Evolutionary conservation across 177 flowering plant species (phyloP).

Genomic region (Vitis hybrid): DNA sequence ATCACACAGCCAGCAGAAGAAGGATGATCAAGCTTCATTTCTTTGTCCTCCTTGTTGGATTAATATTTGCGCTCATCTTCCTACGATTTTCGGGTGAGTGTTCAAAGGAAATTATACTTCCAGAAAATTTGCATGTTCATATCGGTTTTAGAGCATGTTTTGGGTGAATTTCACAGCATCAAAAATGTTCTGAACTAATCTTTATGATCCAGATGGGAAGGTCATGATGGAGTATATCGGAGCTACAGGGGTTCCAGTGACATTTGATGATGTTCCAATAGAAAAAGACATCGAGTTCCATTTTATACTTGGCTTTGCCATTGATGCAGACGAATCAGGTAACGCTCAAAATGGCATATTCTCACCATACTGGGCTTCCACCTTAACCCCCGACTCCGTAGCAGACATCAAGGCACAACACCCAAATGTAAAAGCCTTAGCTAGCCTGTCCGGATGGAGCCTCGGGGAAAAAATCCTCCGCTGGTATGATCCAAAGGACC

Average conservation of each 20-base stretch:
- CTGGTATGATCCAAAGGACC: constrained; percentile 46
- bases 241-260: constrained; percentile 54
- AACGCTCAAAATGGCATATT: constrained; percentile 50
- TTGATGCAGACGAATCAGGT: constrained; percentile 54
- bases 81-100: no score
- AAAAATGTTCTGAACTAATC: no score
- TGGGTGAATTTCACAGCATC: no score
- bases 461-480: constrained; percentile 30
- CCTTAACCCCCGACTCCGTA: constrained; percentile 47
- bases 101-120: no score
- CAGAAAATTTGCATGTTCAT: no score
- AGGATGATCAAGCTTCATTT: no score
- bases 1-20: no score
- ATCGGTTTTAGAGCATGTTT: no score
- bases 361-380: constrained; percentile 54
- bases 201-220: constrained; percentile 43
- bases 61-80: no score
- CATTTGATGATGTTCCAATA: constrained; percentile 45
- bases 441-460: constrained; percentile 74
- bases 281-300: constrained; percentile 50
- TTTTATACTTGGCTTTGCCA: constrained; percentile 66
- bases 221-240: constrained; percentile 82
- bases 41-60: no score
- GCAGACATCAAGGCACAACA: constrained; percentile 33
- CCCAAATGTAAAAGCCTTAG: constrained; percentile 57